Conservation (phyloP, 2,329 filamentous ascomycete genomes). For the Fusarium piperis region DNA sequence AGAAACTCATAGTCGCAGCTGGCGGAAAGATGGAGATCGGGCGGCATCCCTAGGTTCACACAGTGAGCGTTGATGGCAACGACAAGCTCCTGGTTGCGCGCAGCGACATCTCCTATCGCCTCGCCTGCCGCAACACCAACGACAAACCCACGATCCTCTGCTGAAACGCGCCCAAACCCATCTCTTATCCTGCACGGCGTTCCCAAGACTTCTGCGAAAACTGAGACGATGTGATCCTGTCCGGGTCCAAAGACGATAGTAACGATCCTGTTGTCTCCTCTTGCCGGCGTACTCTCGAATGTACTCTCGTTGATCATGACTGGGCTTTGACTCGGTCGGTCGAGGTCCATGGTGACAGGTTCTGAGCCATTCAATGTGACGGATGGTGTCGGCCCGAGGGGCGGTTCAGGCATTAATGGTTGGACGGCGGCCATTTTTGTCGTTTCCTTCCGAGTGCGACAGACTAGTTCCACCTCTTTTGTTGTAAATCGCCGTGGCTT, state of each 20-base stretch:
- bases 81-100: conserved; percentile 67
- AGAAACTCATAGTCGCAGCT: conserved; percentile 87
- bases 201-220: conserved; percentile 82
- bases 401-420: conserved; percentile 48
- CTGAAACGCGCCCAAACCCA: conserved; percentile 63
- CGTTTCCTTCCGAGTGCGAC: not conserved
- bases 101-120: conserved; percentile 66
- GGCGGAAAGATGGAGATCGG: conserved; percentile 71
- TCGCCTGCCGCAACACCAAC: conserved; percentile 70
- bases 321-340: conserved; percentile 48
- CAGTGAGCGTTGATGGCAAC: conserved; percentile 82
- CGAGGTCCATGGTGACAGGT: conserved; percentile 46
- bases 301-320: conserved; percentile 50
- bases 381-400: conserved; percentile 41
- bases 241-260: conserved; percentile 75
- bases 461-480: conserved; percentile 13
- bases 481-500: conserved; percentile 9
- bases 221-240: conserved; percentile 77
- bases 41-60: conserved; percentile 74
- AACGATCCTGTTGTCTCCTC: conserved; percentile 67
- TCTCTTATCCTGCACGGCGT: conserved; percentile 72
- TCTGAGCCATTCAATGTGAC: conserved; percentile 40
- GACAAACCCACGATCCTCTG: conserved; percentile 70
- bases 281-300: conserved; percentile 58
- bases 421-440: conserved; percentile 52